Evolutionary conservation across 1,139 yeast genomes (phyloP).

Genomic region (Pichia sp.): DNA sequence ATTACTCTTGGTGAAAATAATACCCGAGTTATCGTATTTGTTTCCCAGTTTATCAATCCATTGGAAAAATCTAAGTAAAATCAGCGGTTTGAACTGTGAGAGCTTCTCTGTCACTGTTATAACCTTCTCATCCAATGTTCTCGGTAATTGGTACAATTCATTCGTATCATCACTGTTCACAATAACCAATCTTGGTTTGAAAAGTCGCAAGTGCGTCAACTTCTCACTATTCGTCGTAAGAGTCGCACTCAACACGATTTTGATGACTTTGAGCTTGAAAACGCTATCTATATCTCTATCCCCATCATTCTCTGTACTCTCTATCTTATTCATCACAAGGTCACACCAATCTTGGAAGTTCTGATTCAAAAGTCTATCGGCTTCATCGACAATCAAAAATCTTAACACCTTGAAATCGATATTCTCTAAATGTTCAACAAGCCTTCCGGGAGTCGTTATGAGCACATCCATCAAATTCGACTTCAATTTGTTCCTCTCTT

Average conservation of each 20-base stretch:
- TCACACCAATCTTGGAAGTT: constrained; percentile 92
- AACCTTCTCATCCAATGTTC: constrained; percentile 43
- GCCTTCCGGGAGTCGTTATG: constrained; percentile 86
- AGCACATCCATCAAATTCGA: constrained; percentile 66
- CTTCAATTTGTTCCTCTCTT: constrained; percentile 50
- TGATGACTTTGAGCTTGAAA: constrained; percentile 35
- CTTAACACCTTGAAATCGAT: constrained; percentile 43
- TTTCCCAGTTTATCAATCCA: constrained; percentile 15
- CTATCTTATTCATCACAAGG: constrained; percentile 48
- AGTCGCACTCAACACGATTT: constrained; percentile 87
- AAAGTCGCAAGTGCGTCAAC: constrained; percentile 60
- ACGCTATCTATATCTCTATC: constrained; percentile 15
- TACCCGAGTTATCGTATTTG: constrained; percentile 30
- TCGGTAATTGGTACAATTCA: constrained; percentile 52
- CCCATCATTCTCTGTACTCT: constrained; percentile 27
- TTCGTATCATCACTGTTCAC: constrained; percentile 47
- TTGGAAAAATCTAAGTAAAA: constrained; percentile 49
- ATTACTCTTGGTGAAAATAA: constrained; percentile 78
- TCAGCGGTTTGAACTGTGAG: constrained; percentile 65
- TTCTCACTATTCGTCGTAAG: constrained; percentile 90
- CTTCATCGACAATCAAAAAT: constrained; percentile 86
- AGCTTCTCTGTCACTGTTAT: constrained; percentile 49
- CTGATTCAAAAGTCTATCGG: constrained; percentile 85
- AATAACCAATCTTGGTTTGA: constrained; percentile 63
- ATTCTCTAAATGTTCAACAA: constrained; percentile 72